Base-by-base conservation (phyloP, 2,329 filamentous ascomycete genomes). In the Fusarium sp. region DNA sequence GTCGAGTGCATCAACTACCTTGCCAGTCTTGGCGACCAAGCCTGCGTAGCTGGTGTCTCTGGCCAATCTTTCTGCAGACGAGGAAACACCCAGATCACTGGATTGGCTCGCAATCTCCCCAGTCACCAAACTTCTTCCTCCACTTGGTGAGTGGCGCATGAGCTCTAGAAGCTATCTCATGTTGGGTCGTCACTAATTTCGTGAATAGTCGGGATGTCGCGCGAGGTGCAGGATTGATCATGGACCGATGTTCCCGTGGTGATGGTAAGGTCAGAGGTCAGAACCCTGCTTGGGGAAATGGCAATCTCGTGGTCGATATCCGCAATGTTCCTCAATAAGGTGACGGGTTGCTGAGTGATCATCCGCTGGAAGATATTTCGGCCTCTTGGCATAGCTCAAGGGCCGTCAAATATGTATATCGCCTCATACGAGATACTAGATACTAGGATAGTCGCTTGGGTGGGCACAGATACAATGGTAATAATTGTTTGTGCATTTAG, bases 51-150 rank as follows among this genome's bases (percentile, higher is more conserved):
- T 5, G 43, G 40, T 3, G 34, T 68, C 33, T 44, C 63, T 0
- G 64, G 50, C 7, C 26, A 28, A 3, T 58, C 58, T 2, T 67
- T 50, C n/a, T 67, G 64, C 18, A 22, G 64, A 13, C 63, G 63
- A 2, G 64, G 64, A 34, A 26, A 67, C 24, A 67, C 64, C 1
- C 63, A 67, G 39, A 67, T 67, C 17, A 64, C 58, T 14, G 64
- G 63, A 0, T 9, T 67, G 0, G 24, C 63, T 17, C 14, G 14
- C 18, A 24, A 31, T 1, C 42, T 62, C 3, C 38, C 33, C 24
- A 34, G 17, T 1, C 28, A 43, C 24, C 20, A 26, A 15, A 66
- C 55, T 3, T 13, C 63, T 8, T 49, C 58, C 11, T 53, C 63
- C 10, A 20, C 58, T 14, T 67, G 58, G 60, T 63, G 6, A 45